Evolutionary conservation across 2,329 filamentous ascomycete species (phyloP).

Genomic region (Aaosphaeria pasadenensis): DNA sequence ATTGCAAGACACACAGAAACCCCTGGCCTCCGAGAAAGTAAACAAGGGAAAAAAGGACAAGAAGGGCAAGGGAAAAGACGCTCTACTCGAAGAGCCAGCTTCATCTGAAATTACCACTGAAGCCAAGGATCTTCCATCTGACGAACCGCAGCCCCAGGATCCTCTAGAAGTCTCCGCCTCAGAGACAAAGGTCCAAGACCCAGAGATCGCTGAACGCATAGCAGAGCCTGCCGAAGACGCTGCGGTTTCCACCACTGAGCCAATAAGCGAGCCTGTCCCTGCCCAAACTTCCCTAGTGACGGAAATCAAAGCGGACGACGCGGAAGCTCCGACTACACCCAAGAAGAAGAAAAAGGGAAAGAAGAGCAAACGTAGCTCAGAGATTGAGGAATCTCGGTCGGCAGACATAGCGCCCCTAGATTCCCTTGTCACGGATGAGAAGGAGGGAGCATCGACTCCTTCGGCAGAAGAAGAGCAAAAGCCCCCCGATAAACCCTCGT

Average conservation of each 20-base stretch:
- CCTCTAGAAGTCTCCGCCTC: background rate
- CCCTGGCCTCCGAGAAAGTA: slow-evolving; percentile 7
- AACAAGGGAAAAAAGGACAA: slow-evolving; percentile 20
- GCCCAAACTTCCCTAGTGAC: no score
- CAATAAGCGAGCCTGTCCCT: no score
- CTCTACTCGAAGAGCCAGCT: slow-evolving; percentile 7
- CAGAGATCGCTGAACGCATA: background rate
- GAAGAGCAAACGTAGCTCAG: slow-evolving; percentile 2
- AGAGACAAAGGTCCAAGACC: no score
- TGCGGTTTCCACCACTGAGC: background rate
- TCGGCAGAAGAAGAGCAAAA: background rate
- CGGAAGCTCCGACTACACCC: background rate
- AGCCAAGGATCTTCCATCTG: background rate
- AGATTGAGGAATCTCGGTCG: background rate
- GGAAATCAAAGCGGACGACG: background rate
- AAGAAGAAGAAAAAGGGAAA: slow-evolving; percentile 4
- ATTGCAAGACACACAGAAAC: no score
- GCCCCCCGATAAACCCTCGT: background rate
- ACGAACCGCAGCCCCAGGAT: slow-evolving; percentile 3
- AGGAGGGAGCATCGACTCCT: no score
- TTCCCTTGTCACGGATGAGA: no score
- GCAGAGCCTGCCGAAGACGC: background rate
- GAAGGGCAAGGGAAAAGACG: slow-evolving; percentile 16
- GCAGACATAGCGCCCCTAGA: no score
- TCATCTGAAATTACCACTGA: background rate